Percentiles rank a stretch among this genome's conserved stretches.
Conservation (phyloP, 2,329 filamentous ascomycete species). For the Volutella citrinella region DNA sequence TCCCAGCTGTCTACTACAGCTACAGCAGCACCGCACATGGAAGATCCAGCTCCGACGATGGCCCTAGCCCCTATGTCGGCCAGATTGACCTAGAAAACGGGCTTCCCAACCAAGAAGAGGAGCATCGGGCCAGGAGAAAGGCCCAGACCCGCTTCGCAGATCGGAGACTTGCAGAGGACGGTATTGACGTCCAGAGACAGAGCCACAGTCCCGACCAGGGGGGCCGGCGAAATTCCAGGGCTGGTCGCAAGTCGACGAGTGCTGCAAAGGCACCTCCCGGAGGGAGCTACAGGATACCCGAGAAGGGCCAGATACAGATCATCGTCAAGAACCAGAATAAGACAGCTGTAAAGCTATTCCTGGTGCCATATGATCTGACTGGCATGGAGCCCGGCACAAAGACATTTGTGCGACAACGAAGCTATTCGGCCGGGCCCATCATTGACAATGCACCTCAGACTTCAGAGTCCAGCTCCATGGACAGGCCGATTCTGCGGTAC, state of each 20-base stretch:
- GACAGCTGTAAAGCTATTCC: conserved; percentile 92
- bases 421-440: conserved; percentile 83
- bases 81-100: conserved; percentile 87
- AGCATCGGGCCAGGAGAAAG: conserved; percentile 46
- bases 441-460: conserved; percentile 60
- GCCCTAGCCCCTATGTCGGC: conserved; percentile 93
- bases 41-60: conserved; percentile 68
- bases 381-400: conserved; percentile 95
- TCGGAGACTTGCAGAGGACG: conserved; percentile 27
- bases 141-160: conserved; percentile 43
- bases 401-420: conserved; percentile 92
- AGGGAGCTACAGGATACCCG: conserved; percentile 89
- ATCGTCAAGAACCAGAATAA: conserved; percentile 99
- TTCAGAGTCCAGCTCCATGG: conserved; percentile 23
- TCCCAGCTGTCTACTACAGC: conserved; percentile 94
- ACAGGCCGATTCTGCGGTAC: conserved; percentile 78
- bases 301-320: conserved; percentile 92
- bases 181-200: conserved; percentile 17
- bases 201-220: conserved; percentile 14
- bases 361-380: conserved; percentile 86
- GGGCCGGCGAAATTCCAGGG: conserved; percentile 31
- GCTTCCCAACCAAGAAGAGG: conserved; percentile 53
- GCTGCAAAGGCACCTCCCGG: conserved; percentile 64
- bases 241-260: conserved; percentile 55
- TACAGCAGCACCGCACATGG: conserved; percentile 69